Evolutionary conservation across 2,329 filamentous ascomycete genomes (phyloP).

Genomic region (Nemania sp.): DNA sequence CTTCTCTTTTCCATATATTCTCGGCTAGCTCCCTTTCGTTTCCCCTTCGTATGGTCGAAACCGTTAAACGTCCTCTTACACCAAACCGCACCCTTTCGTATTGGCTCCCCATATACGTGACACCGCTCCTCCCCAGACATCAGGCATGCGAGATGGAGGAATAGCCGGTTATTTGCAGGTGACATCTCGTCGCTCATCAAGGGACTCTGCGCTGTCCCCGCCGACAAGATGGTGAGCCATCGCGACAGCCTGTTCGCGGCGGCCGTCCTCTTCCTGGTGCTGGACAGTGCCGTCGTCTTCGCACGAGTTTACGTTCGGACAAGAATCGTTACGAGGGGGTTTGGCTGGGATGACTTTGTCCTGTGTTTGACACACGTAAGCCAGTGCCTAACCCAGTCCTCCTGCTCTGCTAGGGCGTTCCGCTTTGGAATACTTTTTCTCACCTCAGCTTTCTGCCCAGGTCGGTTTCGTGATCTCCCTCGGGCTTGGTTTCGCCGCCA

Average conservation of each 20-base stretch:
- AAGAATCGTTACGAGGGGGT: constrained; percentile 34
- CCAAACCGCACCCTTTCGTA: background rate
- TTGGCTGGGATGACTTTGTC: constrained; percentile 40
- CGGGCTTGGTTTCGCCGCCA: constrained; percentile 38
- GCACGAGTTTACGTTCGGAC: constrained; percentile 40
- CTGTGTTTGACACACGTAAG: constrained; percentile 39
- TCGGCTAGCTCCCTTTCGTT: background rate
- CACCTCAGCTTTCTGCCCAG: constrained; percentile 23
- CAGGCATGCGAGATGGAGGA: constrained; percentile 16
- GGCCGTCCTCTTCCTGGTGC: constrained; percentile 35
- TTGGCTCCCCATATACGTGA: background rate
- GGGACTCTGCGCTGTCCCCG: background rate
- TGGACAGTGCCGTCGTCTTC: constrained; percentile 34
- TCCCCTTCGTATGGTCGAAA: background rate
- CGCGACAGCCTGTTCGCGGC: constrained; percentile 34
- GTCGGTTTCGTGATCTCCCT: constrained; percentile 37
- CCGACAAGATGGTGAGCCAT: constrained; percentile 19
- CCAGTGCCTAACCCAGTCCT: too few species aligned
- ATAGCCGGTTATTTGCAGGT: constrained; percentile 8
- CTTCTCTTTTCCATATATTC: background rate
- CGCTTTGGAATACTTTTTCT: constrained; percentile 20
- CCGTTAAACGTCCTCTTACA: background rate
- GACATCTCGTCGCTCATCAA: constrained; percentile 15
- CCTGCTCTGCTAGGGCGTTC: background rate
- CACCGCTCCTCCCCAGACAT: background rate